phyloP scores from a whole-genome alignment of 106 monocot genomes.

The Platanthera guangdongensis region DNA sequence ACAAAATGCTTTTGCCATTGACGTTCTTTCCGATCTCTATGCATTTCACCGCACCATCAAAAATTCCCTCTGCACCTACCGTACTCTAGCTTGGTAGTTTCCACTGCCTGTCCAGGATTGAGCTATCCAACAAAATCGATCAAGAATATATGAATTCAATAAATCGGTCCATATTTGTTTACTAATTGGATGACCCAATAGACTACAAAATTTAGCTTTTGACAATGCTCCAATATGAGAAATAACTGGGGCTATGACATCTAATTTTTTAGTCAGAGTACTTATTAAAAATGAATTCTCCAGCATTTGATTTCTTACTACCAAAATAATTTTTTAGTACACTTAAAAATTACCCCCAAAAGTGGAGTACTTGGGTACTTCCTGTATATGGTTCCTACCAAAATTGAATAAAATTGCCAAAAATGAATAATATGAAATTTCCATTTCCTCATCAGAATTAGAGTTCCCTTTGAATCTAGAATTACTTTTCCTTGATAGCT shows the following conservation, averaged over 20 bases:
- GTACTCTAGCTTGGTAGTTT: no score
- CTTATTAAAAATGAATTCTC: slow-evolving; percentile 4
- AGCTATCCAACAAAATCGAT: slow-evolving; percentile 3
- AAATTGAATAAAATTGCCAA: no score
- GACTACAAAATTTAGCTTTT: slow-evolving; percentile 5
- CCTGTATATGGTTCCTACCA: no score
- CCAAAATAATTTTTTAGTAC: neutral
- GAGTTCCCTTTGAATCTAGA: no score
- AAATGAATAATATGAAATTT: no score
- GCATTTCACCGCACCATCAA: no score
- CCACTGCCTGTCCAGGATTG: no score
- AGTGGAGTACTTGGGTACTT: neutral
- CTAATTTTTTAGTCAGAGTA: neutral
- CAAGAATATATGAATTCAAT: slow-evolving; percentile 9
- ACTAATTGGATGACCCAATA: slow-evolving; percentile 12
- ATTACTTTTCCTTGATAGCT: no score
- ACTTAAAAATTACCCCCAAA: neutral
- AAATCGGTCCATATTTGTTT: slow-evolving; percentile 10
- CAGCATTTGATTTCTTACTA: slow-evolving; percentile 8
- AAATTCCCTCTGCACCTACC: no score
- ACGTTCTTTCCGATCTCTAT: no score
- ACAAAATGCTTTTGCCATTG: no score
- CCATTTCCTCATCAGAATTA: no score
- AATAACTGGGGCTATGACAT: neutral
- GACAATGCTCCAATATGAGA: slow-evolving; percentile 1